Percentiles rank a stretch among this genome's conserved stretches.
Evolutionary conservation across 805 yeast genomes (phyloP).

Genomic region (Barnettozyma populi): DNA sequence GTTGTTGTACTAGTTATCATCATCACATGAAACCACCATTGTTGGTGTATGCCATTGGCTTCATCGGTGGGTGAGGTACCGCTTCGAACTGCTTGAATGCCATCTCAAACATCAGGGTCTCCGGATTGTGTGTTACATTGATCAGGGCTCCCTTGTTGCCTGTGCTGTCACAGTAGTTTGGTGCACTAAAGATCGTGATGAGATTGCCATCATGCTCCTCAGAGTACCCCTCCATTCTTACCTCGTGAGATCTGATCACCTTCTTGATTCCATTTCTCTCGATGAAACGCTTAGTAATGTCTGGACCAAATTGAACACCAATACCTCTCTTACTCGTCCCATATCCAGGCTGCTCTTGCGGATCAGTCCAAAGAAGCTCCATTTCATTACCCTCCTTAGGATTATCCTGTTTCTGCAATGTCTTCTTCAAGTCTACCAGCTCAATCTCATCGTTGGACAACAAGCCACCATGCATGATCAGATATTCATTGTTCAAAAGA

Average conservation of each 20-base stretch:
- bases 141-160: conserved; percentile 90
- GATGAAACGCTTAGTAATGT: conserved; percentile 78
- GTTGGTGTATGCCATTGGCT: conserved; percentile 88
- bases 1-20: not conserved
- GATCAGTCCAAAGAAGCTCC: conserved; percentile 98
- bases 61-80: conserved; percentile 83
- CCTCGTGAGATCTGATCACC: conserved; percentile 92
- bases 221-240: conserved; percentile 86
- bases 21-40: conserved; percentile 16
- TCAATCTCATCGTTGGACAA: conserved; percentile 72
- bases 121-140: conserved; percentile 44
- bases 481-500: conserved; percentile 67
- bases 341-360: conserved; percentile 73
- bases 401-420: conserved; percentile 79
- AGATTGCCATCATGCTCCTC: conserved; percentile 81
- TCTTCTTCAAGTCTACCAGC: conserved; percentile 65
- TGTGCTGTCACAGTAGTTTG: conserved; percentile 91
- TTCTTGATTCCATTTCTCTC: conserved; percentile 65
- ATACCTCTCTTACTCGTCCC: conserved; percentile 90
- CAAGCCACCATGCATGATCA: conserved; percentile 94
- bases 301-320: conserved; percentile 96
- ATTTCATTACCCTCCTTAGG: conserved; percentile 88
- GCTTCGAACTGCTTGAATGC: conserved; percentile 64
- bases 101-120: conserved; percentile 32
- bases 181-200: conserved; percentile 96